These are phyloP conservation scores for Tephrocybe sp. DNA, from an alignment of 768 basidiomycete species.

Conservation along the genomic window DNA sequence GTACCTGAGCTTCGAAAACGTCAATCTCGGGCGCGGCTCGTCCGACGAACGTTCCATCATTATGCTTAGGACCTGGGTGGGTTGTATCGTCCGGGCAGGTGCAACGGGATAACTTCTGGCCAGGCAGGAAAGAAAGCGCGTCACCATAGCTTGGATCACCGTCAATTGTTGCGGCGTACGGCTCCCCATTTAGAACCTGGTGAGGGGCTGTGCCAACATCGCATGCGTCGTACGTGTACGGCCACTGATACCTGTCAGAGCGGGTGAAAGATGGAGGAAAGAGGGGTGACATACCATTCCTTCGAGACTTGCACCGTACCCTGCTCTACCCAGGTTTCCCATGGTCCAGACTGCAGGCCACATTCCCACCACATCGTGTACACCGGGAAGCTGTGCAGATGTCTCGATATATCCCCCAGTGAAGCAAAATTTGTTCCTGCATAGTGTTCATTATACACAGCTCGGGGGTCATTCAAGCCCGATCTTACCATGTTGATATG, in stretches of 20 bases:
- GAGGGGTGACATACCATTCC: conserved; percentile 55
- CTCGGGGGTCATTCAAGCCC: conserved; percentile 11
- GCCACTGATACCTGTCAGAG: conserved; percentile 50
- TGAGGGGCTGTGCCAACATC: conserved; percentile 80
- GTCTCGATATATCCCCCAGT: conserved; percentile 73
- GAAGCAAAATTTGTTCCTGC: conserved; percentile 84
- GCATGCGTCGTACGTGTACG: conserved; percentile 76
- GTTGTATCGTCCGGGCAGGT: conserved; percentile 70
- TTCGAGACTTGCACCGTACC: conserved; percentile 82
- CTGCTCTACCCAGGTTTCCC: conserved; percentile 68
- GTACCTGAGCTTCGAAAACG: conserved; percentile 76
- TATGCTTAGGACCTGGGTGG: conserved; percentile 76
- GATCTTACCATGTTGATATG: conserved; percentile 36
- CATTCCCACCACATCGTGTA: conserved; percentile 59
- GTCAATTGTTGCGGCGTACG: conserved; percentile 53
- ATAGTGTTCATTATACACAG: not conserved
- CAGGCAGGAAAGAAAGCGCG: conserved; percentile 67
- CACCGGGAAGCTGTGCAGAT: conserved; percentile 60
- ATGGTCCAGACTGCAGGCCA: conserved; percentile 84
- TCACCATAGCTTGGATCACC: conserved; percentile 46
- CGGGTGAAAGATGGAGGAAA: not conserved
- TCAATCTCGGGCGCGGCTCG: conserved; percentile 87
- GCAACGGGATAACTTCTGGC: conserved; percentile 79
- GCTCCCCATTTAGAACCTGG: conserved; percentile 69
- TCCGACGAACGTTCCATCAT: conserved; percentile 74